Percentiles rank a stretch among this genome's conserved stretches.
Evolutionary conservation across 2,329 filamentous ascomycete genomes (phyloP).

Genomic region (Diaporthe longicolla): DNA sequence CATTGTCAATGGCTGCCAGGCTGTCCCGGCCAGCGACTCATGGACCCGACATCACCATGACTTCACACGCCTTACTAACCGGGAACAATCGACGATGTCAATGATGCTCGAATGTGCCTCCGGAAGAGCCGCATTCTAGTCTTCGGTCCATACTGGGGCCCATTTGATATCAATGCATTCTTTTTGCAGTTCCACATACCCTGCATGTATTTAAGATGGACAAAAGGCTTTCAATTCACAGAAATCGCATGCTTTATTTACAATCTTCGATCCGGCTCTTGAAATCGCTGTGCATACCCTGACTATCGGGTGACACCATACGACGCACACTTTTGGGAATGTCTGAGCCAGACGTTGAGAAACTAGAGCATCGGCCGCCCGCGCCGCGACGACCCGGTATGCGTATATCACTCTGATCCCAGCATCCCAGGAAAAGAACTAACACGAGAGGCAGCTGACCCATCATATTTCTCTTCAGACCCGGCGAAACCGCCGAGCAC

Average conservation of each 20-base stretch:
- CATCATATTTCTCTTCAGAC: slow-evolving; percentile 20
- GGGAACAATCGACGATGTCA: not conserved
- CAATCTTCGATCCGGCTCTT: not conserved
- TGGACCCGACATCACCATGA: slow-evolving; percentile 35
- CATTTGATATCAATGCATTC: not conserved
- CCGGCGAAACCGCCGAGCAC: not conserved
- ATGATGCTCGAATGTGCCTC: not conserved
- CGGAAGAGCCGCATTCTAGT: slow-evolving; percentile 25
- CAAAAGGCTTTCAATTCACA: not conserved
- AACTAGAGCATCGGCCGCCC: slow-evolving; percentile 28
- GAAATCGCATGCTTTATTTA: not conserved
- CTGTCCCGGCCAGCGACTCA: slow-evolving; percentile 27
- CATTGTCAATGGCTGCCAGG: not conserved
- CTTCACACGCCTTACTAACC: slow-evolving; percentile 20
- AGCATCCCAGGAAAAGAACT: not conserved
- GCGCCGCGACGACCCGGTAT: slow-evolving; percentile 28
- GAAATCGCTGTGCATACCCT: not conserved
- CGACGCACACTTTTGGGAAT: not conserved
- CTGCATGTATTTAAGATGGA: slow-evolving; percentile 16
- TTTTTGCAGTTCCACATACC: not conserved
- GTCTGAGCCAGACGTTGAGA: slow-evolving; percentile 32
- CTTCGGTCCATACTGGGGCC: not conserved
- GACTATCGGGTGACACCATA: not conserved
- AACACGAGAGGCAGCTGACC: not conserved
- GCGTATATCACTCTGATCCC: not conserved